phyloP scores from a whole-genome alignment of 1,284 basidiomycete genomes.

The Amylostereum areolatum region DNA sequence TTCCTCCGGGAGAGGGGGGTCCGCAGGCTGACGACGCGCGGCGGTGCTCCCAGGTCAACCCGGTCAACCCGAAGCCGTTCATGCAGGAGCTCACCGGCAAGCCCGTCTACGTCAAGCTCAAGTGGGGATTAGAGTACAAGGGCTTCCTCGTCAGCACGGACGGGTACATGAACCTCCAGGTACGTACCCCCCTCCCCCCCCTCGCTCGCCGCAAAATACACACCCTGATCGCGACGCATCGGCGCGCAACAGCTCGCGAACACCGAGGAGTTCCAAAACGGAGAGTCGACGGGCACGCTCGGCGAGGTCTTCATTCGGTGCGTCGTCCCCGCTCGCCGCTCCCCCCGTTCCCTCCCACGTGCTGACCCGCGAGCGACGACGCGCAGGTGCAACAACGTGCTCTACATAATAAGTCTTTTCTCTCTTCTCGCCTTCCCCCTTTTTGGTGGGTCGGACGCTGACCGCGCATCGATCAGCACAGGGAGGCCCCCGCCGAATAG shows the following conservation, averaged over 20 bases:
- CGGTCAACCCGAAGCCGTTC: slow-evolving; percentile 99
- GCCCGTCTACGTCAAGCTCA: slow-evolving; percentile 90
- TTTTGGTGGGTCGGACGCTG: slow-evolving; percentile 22
- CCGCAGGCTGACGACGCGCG: slow-evolving; percentile 3
- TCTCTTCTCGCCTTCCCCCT: background rate
- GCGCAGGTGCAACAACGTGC: slow-evolving; percentile 79
- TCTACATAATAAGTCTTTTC: slow-evolving; percentile 80
- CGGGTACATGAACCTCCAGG: slow-evolving; percentile 99
- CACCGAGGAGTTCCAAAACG: slow-evolving; percentile 97
- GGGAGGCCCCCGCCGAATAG: slow-evolving; percentile 53
- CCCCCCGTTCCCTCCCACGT: slow-evolving; percentile 1
- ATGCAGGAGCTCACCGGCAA: slow-evolving; percentile 98
- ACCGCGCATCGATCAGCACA: slow-evolving; percentile 32
- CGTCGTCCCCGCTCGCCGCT: slow-evolving; percentile 19
- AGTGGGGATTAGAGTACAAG: slow-evolving; percentile 99
- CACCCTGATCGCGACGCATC: no score
- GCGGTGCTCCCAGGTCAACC: slow-evolving; percentile 57
- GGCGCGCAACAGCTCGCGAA: slow-evolving; percentile 67
- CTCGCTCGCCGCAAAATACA: no score
- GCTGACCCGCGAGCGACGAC: slow-evolving; percentile 8
- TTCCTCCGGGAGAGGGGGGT: slow-evolving; percentile 11
- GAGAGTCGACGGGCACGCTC: slow-evolving; percentile 90
- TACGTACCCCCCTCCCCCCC: slow-evolving; percentile 29
- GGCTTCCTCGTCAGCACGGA: slow-evolving; percentile 98
- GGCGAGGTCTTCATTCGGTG: slow-evolving; percentile 98